These are phyloP conservation scores for Ceratocystis papillata DNA, from an alignment of 2,329 filamentous ascomycete species.

Conservation along the genomic window DNA sequence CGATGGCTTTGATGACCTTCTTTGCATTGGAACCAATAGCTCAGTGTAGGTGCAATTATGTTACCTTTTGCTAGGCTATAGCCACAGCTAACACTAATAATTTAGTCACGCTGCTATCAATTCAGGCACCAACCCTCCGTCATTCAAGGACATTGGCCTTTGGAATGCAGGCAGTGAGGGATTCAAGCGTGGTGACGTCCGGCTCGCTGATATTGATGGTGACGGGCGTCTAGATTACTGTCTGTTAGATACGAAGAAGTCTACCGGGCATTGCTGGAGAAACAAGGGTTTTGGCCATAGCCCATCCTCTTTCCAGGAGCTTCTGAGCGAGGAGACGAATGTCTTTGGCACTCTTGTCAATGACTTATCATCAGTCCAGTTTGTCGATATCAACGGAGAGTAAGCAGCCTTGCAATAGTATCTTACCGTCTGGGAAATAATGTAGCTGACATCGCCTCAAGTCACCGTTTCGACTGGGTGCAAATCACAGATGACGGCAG, in stretches of 20 bases:
- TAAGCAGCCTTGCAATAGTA: slow-evolving; percentile 7
- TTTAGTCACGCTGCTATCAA: slow-evolving; percentile 22
- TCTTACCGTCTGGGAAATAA: slow-evolving; percentile 18
- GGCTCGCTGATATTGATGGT: slow-evolving; percentile 31
- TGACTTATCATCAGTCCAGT: slow-evolving; percentile 25
- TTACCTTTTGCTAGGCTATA: neutral
- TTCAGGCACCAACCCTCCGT: slow-evolving; percentile 15
- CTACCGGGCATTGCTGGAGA: slow-evolving; percentile 30
- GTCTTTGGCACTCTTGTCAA: slow-evolving; percentile 23
- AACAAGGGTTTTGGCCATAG: slow-evolving; percentile 30
- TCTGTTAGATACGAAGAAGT: slow-evolving; percentile 13
- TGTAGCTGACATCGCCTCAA: slow-evolving; percentile 23
- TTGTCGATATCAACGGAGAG: slow-evolving; percentile 27
- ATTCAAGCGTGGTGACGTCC: slow-evolving; percentile 26
- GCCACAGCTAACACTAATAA: slow-evolving; percentile 2
- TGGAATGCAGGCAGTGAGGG: slow-evolving; percentile 17
- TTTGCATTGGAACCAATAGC: slow-evolving; percentile 29
- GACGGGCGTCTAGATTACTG: slow-evolving; percentile 33
- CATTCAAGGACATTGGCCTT: slow-evolving; percentile 18
- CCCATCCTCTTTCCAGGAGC: slow-evolving; percentile 31
- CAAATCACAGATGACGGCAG: slow-evolving; percentile 28
- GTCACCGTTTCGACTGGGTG: slow-evolving; percentile 25
- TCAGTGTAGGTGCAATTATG: slow-evolving; percentile 15
- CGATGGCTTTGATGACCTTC: slow-evolving; percentile 30
- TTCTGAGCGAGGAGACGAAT: slow-evolving; percentile 22